These are phyloP conservation scores for Neophaeococcomyces mojaviensis DNA, from an alignment of 2,329 filamentous ascomycete species.

Conservation along the genomic window DNA sequence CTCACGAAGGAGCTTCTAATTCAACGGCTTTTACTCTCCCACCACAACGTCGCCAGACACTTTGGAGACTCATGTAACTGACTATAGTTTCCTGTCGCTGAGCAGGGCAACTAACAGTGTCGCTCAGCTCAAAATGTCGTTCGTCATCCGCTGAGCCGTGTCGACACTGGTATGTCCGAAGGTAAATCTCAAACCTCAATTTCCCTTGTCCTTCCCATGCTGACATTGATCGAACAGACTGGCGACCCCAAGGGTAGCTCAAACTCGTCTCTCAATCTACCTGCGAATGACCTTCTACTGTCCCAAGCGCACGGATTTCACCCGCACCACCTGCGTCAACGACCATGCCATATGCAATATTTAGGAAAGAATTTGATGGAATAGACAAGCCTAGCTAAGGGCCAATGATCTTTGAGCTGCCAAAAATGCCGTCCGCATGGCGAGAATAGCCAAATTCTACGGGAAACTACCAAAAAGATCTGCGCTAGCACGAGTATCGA, in stretches of 20 bases:
- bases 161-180: conserved; percentile 99
- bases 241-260: conserved; percentile 18
- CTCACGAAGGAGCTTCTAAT: too few relatives aligned
- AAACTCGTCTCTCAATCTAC: too few relatives aligned
- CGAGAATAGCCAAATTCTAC: conserved; percentile 97
- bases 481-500: conserved; percentile 73
- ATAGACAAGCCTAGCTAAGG: conserved; percentile 5
- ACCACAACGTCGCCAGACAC: too few relatives aligned
- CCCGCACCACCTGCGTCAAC: too few relatives aligned
- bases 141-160: conserved; percentile 79
- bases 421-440: conserved; percentile 94
- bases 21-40: too few relatives aligned
- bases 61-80: too few relatives aligned
- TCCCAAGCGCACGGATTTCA: too few relatives aligned
- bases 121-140: conserved; percentile 92
- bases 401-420: conserved; percentile 86
- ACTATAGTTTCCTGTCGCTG: too few relatives aligned
- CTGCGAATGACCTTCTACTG: too few relatives aligned
- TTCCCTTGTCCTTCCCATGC: background rate
- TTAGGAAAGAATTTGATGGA: background rate
- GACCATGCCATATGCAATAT: background rate
- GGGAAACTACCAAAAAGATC: conserved; percentile 91
- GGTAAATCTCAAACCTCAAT: conserved; percentile 46
- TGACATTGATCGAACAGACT: conserved; percentile 11
- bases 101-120: too few relatives aligned